These are phyloP conservation scores for Kodamaea kaohsiungensis DNA, from an alignment of 805 yeast genomes.

Conservation along the genomic window DNA sequence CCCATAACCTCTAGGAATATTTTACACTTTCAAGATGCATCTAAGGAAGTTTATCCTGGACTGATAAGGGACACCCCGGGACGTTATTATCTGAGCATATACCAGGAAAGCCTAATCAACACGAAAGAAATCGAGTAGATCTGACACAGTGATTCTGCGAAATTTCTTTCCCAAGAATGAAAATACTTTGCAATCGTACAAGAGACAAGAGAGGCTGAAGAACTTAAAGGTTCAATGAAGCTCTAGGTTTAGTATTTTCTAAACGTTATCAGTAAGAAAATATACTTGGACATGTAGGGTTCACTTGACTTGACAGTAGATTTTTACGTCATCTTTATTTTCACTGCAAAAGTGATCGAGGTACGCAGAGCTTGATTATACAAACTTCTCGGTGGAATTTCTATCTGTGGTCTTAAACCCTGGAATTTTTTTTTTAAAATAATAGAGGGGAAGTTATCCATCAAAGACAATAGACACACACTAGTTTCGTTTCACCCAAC, in stretches of 20 bases:
- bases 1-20: background rate
- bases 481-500: too few species aligned
- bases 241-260: background rate
- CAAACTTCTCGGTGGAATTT: background rate
- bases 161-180: background rate
- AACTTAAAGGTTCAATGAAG: background rate
- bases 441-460: background rate
- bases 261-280: background rate
- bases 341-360: background rate
- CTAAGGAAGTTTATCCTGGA: background rate
- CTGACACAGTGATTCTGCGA: background rate
- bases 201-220: background rate
- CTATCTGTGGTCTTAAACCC: background rate
- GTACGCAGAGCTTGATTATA: background rate
- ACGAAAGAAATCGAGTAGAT: background rate
- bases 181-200: background rate
- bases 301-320: background rate
- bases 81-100: background rate
- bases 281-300: background rate
- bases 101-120: background rate
- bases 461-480: too few species aligned
- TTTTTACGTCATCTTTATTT: background rate
- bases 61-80: background rate
- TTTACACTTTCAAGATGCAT: too few species aligned
- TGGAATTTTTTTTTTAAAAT: too few species aligned